A percentile compares a stretch with the other conserved stretches of the same genome.
Conservation (phyloP, 345 rosid genomes). For the Melaleuca alternifolia region DNA sequence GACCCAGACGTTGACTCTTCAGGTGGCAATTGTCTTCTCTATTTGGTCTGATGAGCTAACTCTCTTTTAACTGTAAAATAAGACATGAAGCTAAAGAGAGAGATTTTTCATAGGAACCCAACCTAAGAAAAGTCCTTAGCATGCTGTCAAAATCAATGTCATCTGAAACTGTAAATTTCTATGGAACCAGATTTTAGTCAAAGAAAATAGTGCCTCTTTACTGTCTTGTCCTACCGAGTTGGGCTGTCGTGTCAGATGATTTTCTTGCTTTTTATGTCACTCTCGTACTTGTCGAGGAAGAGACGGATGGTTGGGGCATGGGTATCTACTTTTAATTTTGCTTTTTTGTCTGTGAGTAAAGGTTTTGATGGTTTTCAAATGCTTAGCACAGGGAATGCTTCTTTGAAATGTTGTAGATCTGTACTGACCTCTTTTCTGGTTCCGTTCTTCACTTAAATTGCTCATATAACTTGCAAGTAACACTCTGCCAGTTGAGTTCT, state of each 20-base stretch:
- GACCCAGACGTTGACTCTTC: constrained; percentile 68
- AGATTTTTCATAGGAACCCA: not conserved
- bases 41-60: not conserved
- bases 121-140: not conserved
- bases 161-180: not conserved
- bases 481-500: not conserved
- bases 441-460: not conserved
- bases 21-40: constrained; percentile 10
- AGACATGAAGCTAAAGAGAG: not conserved
- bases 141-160: not conserved
- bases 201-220: not conserved
- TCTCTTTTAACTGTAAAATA: not conserved
- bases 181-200: not conserved
- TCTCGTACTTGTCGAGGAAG: not conserved
- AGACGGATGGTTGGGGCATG: not conserved
- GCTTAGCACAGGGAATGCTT: not conserved
- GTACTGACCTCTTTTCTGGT: not conserved
- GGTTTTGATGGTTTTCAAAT: not conserved
- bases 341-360: not conserved
- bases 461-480: not conserved
- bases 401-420: not conserved
- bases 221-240: not conserved
- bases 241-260: not conserved
- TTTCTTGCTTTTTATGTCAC: not conserved
- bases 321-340: not conserved